Percentiles rank a stretch among this genome's conserved stretches.
Conservation (phyloP, 371 early-diverging fungal genomes). For the Mucor circinelloides region DNA sequence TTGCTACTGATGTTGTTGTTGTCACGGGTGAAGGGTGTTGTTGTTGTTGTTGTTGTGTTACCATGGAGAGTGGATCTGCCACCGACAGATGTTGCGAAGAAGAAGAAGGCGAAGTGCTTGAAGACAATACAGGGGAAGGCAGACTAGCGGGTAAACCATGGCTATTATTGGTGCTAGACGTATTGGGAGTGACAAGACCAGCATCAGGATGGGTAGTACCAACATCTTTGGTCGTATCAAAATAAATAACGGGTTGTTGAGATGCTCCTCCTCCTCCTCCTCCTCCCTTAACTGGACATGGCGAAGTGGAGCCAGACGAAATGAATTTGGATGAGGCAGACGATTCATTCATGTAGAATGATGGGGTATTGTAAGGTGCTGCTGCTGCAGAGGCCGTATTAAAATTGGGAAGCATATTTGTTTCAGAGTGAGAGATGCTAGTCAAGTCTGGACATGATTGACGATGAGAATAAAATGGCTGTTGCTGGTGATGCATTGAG, state of each 20-base stretch:
- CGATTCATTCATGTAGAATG: neutral
- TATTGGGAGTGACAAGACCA: neutral
- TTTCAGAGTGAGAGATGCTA: conserved; percentile 20
- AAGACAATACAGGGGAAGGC: neutral
- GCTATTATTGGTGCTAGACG: neutral
- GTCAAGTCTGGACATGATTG: conserved; percentile 29
- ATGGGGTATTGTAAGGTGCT: neutral
- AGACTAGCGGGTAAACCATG: neutral
- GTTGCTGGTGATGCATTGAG: conserved; percentile 9
- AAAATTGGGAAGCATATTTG: conserved; percentile 12
- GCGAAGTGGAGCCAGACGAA: neutral
- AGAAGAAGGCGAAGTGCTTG: neutral
- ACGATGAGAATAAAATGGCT: conserved; percentile 21
- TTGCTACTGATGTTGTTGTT: conserved; percentile 5
- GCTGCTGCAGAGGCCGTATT: conserved; percentile 13
- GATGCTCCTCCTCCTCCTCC: too few species aligned
- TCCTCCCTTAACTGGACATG: neutral
- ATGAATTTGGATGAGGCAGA: neutral
- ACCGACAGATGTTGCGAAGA: neutral
- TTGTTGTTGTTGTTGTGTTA: neutral
- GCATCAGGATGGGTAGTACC: neutral
- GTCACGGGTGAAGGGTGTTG: neutral
- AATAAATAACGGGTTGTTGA: neutral
- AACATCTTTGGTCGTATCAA: neutral
- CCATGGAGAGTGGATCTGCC: neutral